Conservation (phyloP, 257 asterid species). For the Solanum clarkiae region DNA sequence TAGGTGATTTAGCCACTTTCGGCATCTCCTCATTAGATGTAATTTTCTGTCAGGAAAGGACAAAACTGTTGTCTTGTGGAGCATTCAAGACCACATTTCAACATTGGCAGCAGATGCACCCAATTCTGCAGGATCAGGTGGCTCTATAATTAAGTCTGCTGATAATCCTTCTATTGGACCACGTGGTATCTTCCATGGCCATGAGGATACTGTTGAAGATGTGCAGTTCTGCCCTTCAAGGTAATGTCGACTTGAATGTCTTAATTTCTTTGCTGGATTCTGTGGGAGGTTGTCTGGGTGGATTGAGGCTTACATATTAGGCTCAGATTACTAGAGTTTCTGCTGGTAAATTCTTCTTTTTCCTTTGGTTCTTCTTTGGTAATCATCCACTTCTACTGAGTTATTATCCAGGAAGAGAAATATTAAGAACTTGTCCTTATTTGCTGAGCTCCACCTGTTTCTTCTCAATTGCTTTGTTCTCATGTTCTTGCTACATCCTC, state of each 20-base stretch:
- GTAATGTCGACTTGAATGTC: conserved; percentile 22
- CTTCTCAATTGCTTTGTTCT: not conserved
- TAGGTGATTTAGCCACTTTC: not conserved
- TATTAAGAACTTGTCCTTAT: not conserved
- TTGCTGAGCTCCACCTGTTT: not conserved
- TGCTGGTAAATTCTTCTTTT: not conserved
- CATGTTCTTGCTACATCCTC: not conserved
- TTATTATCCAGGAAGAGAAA: not conserved
- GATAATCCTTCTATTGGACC: conserved; percentile 81
- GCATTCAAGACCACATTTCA: conserved; percentile 89
- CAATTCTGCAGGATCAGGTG: conserved; percentile 40
- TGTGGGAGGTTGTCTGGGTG: not conserved
- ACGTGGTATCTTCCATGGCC: conserved; percentile 86
- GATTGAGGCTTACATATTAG: not conserved
- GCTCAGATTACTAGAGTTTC: not conserved
- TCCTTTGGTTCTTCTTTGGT: not conserved
- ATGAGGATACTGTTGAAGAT: conserved; percentile 89
- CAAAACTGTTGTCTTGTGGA: conserved; percentile 91
- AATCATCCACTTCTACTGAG: not conserved
- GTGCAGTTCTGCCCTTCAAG: conserved; percentile 97
- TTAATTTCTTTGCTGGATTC: not conserved
- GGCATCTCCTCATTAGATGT: not conserved
- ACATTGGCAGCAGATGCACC: conserved; percentile 55
- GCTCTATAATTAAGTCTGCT: conserved; percentile 61
- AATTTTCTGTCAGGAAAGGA: conserved; percentile 63